phyloP scores from a whole-genome alignment of 345 rosid species.

The Rhodamnia rubescens region DNA sequence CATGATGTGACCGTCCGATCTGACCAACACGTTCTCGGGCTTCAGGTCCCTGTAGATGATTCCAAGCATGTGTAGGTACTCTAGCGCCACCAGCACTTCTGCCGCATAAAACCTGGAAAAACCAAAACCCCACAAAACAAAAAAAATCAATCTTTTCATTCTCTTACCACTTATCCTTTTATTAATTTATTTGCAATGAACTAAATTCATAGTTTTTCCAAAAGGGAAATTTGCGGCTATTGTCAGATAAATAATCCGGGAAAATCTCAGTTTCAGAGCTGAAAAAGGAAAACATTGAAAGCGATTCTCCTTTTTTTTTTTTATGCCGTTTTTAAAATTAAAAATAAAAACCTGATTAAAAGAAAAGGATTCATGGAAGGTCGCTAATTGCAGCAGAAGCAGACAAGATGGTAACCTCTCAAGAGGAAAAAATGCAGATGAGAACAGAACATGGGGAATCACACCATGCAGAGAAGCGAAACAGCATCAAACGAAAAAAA shows the following conservation, averaged over 20 bases:
- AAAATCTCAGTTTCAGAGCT: conserved; percentile 3
- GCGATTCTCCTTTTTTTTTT: background rate
- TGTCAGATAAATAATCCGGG: conserved; percentile 3
- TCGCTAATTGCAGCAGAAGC: conserved; percentile 5
- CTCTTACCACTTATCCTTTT: background rate
- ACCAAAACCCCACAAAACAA: background rate
- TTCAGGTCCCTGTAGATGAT: conserved; percentile 90
- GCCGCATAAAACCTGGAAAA: conserved; percentile 80
- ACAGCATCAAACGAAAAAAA: background rate
- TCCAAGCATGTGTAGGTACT: conserved; percentile 94
- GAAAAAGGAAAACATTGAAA: conserved; percentile 1
- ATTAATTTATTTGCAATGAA: background rate
- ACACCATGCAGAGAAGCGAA: background rate
- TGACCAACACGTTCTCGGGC: conserved; percentile 84
- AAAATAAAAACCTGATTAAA: background rate
- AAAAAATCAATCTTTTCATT: background rate
- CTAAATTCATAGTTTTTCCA: background rate
- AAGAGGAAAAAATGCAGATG: conserved; percentile 9
- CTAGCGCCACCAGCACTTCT: conserved; percentile 82
- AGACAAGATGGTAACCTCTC: conserved; percentile 38
- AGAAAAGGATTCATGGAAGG: background rate
- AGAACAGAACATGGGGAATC: conserved; percentile 19
- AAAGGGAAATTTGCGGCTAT: conserved; percentile 29
- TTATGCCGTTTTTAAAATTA: background rate
- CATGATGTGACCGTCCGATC: conserved; percentile 98